phyloP scores from a whole-genome alignment of 129 eudicot species.

The Kitagawia praeruptora region DNA sequence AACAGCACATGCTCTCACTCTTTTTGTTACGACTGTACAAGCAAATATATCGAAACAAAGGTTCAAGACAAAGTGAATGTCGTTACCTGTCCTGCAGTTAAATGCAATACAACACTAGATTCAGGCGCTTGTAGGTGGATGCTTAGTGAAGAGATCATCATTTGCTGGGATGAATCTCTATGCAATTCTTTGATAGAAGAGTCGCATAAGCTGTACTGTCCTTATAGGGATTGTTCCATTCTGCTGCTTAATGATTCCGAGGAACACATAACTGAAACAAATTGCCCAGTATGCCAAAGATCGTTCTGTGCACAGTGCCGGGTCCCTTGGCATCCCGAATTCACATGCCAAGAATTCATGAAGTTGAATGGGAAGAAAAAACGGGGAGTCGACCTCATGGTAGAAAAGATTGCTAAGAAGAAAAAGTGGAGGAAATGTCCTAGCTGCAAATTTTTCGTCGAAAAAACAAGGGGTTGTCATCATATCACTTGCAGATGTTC shows the following conservation, averaged over 20 bases:
- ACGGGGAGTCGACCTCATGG: conserved; percentile 21
- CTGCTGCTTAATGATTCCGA: conserved; percentile 27
- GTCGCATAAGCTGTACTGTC: conserved; percentile 46
- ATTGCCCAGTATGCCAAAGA: conserved; percentile 33
- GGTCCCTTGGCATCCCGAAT: conserved; percentile 48
- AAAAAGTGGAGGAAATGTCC: conserved; percentile 49
- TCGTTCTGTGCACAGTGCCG: conserved; percentile 37
- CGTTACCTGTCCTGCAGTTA: conserved; percentile 31
- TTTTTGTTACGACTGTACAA: not conserved
- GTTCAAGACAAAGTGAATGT: conserved; percentile 25
- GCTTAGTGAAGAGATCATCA: conserved; percentile 19
- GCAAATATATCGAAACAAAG: conserved; percentile 28
- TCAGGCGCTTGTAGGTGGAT: conserved; percentile 19
- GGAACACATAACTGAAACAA: conserved; percentile 10
- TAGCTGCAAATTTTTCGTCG: conserved; percentile 34
- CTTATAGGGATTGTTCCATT: conserved; percentile 37
- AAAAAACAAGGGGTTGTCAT: conserved; percentile 36
- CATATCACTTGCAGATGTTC: conserved; percentile 52
- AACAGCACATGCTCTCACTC: not conserved
- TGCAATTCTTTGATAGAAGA: conserved; percentile 36
- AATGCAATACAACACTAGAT: conserved; percentile 14
- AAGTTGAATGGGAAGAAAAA: conserved; percentile 22
- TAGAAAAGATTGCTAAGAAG: conserved; percentile 41
- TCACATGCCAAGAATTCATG: conserved; percentile 35
- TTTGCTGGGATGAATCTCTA: conserved; percentile 37